A percentile compares a stretch with the other conserved stretches of the same genome.
Evolutionary conservation across 164 flowering plant genomes (phyloP).

Genomic region (Macadamia tetraphylla): DNA sequence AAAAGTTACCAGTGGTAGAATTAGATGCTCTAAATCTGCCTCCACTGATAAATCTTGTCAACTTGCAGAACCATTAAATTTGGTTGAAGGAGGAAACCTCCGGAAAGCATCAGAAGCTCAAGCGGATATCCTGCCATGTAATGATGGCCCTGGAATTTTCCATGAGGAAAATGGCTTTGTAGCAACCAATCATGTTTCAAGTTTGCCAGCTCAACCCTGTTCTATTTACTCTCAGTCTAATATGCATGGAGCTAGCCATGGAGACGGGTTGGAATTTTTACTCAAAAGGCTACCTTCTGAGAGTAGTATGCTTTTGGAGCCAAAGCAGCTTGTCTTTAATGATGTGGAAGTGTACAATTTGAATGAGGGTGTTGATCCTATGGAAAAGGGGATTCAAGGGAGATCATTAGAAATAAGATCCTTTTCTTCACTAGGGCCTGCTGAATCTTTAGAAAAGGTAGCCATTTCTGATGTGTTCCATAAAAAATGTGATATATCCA

Average conservation of each 20-base stretch:
- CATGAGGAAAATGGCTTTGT: slow-evolving; percentile 14
- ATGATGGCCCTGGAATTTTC: slow-evolving; percentile 7
- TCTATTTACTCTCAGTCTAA: slow-evolving; percentile 17
- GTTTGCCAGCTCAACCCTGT: slow-evolving; percentile 13
- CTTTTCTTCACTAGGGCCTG: slow-evolving; percentile 6
- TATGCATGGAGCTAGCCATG: slow-evolving; percentile 9
- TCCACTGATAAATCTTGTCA: slow-evolving; percentile 3
- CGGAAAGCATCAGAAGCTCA: slow-evolving; percentile 12
- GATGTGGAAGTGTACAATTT: slow-evolving; percentile 26
- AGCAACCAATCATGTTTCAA: slow-evolving; percentile 19
- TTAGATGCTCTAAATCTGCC: slow-evolving; percentile 7
- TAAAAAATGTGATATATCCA: slow-evolving; percentile 2
- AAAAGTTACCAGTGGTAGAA: slow-evolving; percentile 2
- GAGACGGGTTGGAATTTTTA: slow-evolving; percentile 16
- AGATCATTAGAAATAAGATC: slow-evolving; percentile 12
- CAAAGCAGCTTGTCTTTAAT: slow-evolving; percentile 49
- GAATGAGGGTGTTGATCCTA: slow-evolving; percentile 1
- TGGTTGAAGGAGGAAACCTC: slow-evolving; percentile 11
- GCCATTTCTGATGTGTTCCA: slow-evolving; percentile 9
- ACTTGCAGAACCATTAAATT: slow-evolving; percentile 7
- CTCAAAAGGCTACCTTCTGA: slow-evolving; percentile 17
- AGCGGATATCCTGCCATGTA: slow-evolving; percentile 1
- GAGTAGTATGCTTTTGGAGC: slow-evolving; percentile 25
- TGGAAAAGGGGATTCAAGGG: slow-evolving; percentile 9
- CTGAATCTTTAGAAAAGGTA: slow-evolving; percentile 11